These are phyloP conservation scores for Chlamydomonas incerta DNA, from an alignment of 139 green algal genomes.

Conservation along the genomic window DNA sequence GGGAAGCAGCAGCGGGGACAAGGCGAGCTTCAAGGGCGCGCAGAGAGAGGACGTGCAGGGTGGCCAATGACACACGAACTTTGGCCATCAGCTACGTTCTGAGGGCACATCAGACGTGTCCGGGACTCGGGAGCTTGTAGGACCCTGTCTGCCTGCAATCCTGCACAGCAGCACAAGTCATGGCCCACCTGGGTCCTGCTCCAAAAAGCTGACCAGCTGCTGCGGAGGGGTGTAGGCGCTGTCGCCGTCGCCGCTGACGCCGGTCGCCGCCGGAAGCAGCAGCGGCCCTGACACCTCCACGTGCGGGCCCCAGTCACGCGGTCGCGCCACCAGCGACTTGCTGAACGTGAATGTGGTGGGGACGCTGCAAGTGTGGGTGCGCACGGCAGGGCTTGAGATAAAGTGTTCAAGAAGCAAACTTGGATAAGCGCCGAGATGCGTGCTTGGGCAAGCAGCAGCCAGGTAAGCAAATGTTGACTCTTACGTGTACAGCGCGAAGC, in stretches of 20 bases:
- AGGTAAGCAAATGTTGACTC: too few relatives aligned
- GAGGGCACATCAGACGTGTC: too few relatives aligned
- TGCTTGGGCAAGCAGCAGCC: too few relatives aligned
- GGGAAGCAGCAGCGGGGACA: not conserved
- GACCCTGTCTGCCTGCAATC: too few relatives aligned
- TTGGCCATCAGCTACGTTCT: too few relatives aligned
- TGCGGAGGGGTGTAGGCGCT: not conserved
- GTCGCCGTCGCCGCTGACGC: not conserved
- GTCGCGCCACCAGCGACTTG: constrained; percentile 63
- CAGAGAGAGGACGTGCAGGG: too few relatives aligned
- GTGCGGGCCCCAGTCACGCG: constrained; percentile 67
- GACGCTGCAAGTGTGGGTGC: constrained; percentile 18
- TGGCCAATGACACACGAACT: too few relatives aligned
- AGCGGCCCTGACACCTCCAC: constrained; percentile 62
- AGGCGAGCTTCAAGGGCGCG: too few relatives aligned
- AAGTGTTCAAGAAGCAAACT: too few relatives aligned
- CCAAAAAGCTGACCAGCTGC: constrained; percentile 15
- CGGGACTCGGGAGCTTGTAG: too few relatives aligned
- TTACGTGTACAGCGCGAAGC: constrained; percentile 43
- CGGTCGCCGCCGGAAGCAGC: not conserved
- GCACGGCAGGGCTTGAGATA: not conserved
- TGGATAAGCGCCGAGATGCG: too few relatives aligned
- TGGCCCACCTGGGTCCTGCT: constrained; percentile 22
- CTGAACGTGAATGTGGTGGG: constrained; percentile 72
- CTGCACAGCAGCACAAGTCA: too few relatives aligned